Percentiles rank a stretch among this genome's conserved stretches.
Conservation (phyloP, 805 yeast genomes). For the Yarrowia sp. region DNA sequence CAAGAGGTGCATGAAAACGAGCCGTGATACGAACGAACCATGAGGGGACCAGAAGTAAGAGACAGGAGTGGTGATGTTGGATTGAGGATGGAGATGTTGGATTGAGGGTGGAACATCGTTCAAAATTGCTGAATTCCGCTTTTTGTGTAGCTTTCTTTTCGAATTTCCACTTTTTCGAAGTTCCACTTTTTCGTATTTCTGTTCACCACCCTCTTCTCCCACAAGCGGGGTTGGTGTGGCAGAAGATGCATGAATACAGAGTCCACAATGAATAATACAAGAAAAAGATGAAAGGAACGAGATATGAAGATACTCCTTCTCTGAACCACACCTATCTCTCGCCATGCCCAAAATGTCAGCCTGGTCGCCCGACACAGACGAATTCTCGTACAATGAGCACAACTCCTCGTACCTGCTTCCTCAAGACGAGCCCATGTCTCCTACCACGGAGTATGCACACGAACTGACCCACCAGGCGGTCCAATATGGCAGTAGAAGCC, state of each 20-base stretch:
- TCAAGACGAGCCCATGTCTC: conserved; percentile 19
- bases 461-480: conserved; percentile 12
- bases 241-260: not conserved
- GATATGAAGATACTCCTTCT: not conserved
- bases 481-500: conserved; percentile 7
- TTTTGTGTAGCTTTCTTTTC: too few relatives aligned
- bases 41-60: too few relatives aligned
- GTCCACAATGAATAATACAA: too few relatives aligned
- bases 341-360: not conserved
- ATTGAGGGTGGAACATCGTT: too few relatives aligned
- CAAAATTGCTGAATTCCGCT: too few relatives aligned
- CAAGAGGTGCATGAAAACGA: not conserved
- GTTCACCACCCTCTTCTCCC: not conserved
- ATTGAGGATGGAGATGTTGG: too few relatives aligned
- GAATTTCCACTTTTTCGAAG: too few relatives aligned
- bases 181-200: too few relatives aligned
- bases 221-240: conserved; percentile 15
- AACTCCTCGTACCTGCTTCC: not conserved
- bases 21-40: too few relatives aligned
- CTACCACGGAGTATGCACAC: conserved; percentile 21
- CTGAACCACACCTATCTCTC: not conserved
- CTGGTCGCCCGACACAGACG: conserved; percentile 18
- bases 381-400: not conserved
- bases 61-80: too few relatives aligned
- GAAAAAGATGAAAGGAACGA: not conserved